Evolutionary conservation across 495 filamentous ascomycete species (phyloP).

Genomic region (Talaromyces nanjingensis): DNA sequence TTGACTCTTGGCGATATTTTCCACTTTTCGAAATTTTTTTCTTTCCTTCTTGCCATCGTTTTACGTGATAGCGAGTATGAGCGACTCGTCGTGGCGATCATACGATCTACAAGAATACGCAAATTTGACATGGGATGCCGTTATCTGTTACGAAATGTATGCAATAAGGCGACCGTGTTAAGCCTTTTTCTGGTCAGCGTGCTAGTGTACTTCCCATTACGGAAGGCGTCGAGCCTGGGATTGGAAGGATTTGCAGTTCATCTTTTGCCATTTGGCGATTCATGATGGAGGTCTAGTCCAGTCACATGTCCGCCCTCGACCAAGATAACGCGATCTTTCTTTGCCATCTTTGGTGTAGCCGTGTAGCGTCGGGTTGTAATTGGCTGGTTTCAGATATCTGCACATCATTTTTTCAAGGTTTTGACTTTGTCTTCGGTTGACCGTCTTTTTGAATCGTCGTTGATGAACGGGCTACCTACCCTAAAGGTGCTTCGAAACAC

Average conservation of each 20-base stretch:
- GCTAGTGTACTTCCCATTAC: not conserved
- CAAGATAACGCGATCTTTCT: not conserved
- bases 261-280: not conserved
- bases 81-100: not conserved
- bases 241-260: not conserved
- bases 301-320: conserved; percentile 2
- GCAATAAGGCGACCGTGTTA: not conserved
- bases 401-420: not conserved
- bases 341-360: not conserved
- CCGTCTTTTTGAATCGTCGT: not conserved
- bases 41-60: not conserved
- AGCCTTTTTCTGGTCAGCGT: not conserved
- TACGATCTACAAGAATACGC: not conserved
- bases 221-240: not conserved
- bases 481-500: not conserved
- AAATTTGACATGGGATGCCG: not conserved
- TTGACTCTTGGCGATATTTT: not conserved
- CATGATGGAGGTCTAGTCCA: not conserved
- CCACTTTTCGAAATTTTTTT: not conserved
- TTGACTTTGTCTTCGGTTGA: not conserved
- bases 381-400: not conserved
- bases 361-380: not conserved
- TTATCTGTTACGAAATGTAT: not conserved
- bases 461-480: not conserved
- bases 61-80: not conserved